phyloP scores from a whole-genome alignment of 208 protist species.

The Tetramitus jugosus region DNA sequence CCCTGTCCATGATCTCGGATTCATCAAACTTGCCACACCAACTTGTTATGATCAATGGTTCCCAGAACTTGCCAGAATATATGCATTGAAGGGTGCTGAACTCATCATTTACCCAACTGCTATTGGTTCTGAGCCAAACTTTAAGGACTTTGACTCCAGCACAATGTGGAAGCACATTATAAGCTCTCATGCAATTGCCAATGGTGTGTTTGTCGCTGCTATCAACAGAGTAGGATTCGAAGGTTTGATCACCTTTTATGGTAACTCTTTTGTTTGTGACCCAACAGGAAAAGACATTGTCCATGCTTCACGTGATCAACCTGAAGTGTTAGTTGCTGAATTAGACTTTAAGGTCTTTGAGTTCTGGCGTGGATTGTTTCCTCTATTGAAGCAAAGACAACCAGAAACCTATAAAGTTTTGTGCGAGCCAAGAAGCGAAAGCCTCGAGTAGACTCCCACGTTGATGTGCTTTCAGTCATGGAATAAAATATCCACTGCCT shows the following conservation, averaged over 20 bases:
- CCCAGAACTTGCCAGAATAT: constrained; percentile 31
- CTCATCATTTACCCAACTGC: constrained; percentile 29
- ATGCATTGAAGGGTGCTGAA: constrained; percentile 31
- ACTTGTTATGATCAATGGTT: constrained; percentile 34
- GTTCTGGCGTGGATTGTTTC: constrained; percentile 23
- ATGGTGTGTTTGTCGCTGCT: constrained; percentile 20
- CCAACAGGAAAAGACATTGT: constrained; percentile 21
- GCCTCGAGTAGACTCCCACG: too few relatives aligned
- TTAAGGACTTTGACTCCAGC: constrained; percentile 17
- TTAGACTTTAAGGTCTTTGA: constrained; percentile 22
- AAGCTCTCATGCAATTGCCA: constrained; percentile 17
- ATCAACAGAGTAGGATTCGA: constrained; percentile 5
- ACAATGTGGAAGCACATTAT: constrained; percentile 26
- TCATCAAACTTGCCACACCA: constrained; percentile 29
- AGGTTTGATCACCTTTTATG: constrained; percentile 22
- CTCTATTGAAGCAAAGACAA: constrained; percentile 16
- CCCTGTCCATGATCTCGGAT: constrained; percentile 29
- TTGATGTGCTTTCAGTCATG: too few relatives aligned
- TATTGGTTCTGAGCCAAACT: constrained; percentile 26
- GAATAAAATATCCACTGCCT: too few relatives aligned
- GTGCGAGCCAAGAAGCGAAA: too few relatives aligned
- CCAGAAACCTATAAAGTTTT: constrained; percentile 25
- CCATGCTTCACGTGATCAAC: constrained; percentile 13
- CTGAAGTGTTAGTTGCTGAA: constrained; percentile 13
- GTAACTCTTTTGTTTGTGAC: constrained; percentile 22